Conservation (phyloP, 2,329 filamentous ascomycete species). For the Pseudocercospora vitis region DNA sequence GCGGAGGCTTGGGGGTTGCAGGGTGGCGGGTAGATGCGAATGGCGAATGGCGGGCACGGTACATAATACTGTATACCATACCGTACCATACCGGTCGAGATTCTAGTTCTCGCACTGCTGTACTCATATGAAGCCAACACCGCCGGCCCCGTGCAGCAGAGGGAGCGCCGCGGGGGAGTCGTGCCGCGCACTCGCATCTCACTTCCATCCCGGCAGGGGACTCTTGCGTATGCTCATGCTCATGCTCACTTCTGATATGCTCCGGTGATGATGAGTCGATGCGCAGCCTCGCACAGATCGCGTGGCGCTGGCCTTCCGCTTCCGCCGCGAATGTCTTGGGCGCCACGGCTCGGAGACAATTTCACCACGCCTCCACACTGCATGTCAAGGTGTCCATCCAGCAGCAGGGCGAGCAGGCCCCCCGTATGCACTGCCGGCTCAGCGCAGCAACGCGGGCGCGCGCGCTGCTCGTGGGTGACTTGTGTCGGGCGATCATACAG, state of each 20-base stretch:
- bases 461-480: conserved; percentile 3
- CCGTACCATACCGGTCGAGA: not conserved
- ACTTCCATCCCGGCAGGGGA: conserved; percentile 11
- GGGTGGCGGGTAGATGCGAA: too few relatives aligned
- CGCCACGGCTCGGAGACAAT: conserved; percentile 7
- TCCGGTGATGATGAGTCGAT: conserved; percentile 10
- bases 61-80: not conserved
- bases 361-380: conserved; percentile 6
- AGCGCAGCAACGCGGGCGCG: not conserved
- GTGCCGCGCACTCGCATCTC: not conserved
- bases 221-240: conserved; percentile 12
- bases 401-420: too few relatives aligned
- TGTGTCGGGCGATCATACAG: conserved; percentile 16
- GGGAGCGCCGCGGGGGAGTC: conserved; percentile 8
- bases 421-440: not conserved
- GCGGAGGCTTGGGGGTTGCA: too few relatives aligned
- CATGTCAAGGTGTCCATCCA: too few relatives aligned
- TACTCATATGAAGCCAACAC: not conserved
- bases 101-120: not conserved
- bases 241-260: conserved; percentile 3
- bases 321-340: conserved; percentile 12
- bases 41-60: too few relatives aligned
- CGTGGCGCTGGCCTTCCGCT: conserved; percentile 20
- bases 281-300: conserved; percentile 20
- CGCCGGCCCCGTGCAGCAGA: not conserved